Evolutionary conservation across 495 filamentous ascomycete species (phyloP), one percentile per base, ranked within the genome.

Genomic region (Stereocaulon alpinum): DNA sequence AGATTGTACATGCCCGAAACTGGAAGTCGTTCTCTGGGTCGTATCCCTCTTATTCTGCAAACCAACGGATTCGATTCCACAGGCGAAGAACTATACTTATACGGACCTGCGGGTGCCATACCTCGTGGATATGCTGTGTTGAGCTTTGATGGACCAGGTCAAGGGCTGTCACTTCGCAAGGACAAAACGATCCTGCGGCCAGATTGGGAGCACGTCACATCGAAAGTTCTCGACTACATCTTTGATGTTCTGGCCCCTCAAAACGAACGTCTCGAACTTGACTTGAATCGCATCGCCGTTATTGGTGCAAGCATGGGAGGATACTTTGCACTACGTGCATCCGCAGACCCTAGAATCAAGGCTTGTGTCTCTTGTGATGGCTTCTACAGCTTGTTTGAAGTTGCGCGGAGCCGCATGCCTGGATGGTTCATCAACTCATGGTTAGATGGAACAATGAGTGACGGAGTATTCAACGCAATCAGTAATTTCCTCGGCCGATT

Each of bases 31-130:
- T 29, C 70, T 1, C 63, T 65, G 1, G 63, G 64, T 20, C 72
- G 73, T 55, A 66, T 63, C 0, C 78, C 80, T 0, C 47, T 80
- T 7, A n/a, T 81, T 1, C 7, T 82, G 11, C 55, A 66, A 43
- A 42, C 11, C 17, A 68, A 66, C 15, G 80, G 79, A 0, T 66
- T 41, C 3, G 80, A 82, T 60, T 70, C 74, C 0, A 68, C 59
- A 0, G 63, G 72, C 17, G 80, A 82, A 57, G 80, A 82, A 56
- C 29, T 81, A 0, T 78, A 73, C 59, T 76, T 67, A 58, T 7
- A 75, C 0, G 18, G 32, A 40, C 49, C 64, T 0, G 51, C 63
- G 0, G 50, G n/a, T 0, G 78, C 62, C 0, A 63, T 51, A 0
- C 52, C 61, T 0, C 48, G 69, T 0, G 80, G 80, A 0, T 82